A percentile compares a stretch with the other conserved stretches of the same genome.
phyloP scores from a whole-genome alignment of 352 stramenopile species.

The Phytophthora fragariaefolia region DNA sequence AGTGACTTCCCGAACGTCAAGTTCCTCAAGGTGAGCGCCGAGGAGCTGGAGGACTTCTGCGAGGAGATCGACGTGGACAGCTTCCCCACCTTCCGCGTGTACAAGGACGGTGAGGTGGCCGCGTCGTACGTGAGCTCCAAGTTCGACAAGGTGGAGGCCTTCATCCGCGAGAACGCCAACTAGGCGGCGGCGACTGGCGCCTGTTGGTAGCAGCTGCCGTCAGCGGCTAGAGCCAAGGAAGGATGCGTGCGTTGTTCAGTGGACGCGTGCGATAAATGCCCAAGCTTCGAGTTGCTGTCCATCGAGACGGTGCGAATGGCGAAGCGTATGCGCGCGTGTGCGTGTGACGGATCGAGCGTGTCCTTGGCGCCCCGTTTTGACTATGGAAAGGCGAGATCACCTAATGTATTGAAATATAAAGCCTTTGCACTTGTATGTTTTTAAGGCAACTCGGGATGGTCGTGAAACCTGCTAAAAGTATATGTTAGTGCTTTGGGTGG shows the following conservation, averaged over 20 bases:
- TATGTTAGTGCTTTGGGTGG: no score
- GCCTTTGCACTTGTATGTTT: no score
- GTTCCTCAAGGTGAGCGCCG: conserved; percentile 76
- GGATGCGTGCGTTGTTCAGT: background rate
- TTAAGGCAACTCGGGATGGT: no score
- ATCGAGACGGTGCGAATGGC: background rate
- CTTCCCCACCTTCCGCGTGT: conserved; percentile 82
- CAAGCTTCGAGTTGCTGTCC: background rate
- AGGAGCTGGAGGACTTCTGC: conserved; percentile 79
- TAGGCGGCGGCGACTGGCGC: conserved; percentile 11
- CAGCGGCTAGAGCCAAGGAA: background rate
- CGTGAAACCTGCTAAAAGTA: no score
- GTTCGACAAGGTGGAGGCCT: conserved; percentile 81
- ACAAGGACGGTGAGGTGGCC: conserved; percentile 71
- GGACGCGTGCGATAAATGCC: background rate
- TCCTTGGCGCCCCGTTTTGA: background rate
- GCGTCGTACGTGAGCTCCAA: conserved; percentile 83
- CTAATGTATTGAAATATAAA: conserved; percentile 33
- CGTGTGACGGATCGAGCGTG: conserved; percentile 2
- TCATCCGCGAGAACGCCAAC: conserved; percentile 60
- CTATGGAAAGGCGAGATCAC: background rate
- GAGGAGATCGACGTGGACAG: conserved; percentile 82
- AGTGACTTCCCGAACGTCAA: conserved; percentile 55
- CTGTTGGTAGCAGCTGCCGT: background rate
- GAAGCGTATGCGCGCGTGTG: no score